phyloP scores from a whole-genome alignment of 2,329 filamentous ascomycete species.

The Colletotrichum sp. region DNA sequence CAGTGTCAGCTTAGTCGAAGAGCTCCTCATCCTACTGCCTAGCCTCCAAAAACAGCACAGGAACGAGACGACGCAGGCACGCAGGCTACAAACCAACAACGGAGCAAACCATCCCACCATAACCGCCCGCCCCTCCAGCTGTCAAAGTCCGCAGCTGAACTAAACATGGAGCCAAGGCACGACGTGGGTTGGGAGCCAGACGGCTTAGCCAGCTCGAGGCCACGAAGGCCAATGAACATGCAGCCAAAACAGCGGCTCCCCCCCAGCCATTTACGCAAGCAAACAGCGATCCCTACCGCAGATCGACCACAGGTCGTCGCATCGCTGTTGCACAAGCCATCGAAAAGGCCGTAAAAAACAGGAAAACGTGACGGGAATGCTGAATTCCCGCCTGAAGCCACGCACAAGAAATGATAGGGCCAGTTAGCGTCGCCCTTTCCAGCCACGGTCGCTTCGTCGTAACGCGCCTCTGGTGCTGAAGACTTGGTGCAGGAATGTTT shows the following conservation, averaged over 20 bases:
- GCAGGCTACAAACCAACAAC: background rate
- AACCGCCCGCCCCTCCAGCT: background rate
- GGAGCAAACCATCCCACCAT: background rate
- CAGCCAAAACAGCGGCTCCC: background rate
- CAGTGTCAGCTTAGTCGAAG: background rate
- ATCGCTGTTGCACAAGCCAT: slow-evolving; percentile 11
- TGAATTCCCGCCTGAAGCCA: background rate
- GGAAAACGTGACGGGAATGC: slow-evolving; percentile 8
- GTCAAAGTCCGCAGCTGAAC: background rate
- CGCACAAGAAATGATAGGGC: background rate
- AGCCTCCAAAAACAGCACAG: background rate
- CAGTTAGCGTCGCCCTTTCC: background rate
- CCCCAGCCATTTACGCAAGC: slow-evolving; percentile 19
- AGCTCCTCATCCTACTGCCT: background rate
- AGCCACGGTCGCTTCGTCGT: background rate
- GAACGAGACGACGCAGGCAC: background rate
- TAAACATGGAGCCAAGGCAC: background rate
- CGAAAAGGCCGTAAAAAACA: background rate
- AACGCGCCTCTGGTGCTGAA: background rate
- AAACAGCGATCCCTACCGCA: slow-evolving; percentile 13
- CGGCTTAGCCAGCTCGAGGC: background rate
- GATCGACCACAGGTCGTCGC: slow-evolving; percentile 12
- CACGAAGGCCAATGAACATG: background rate
- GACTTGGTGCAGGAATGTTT: background rate
- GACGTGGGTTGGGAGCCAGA: background rate